Evolutionary conservation across 1,284 basidiomycete genomes (phyloP), one percentile per base, ranked within the genome.

Genomic region (Mrakiaceae sp.): DNA sequence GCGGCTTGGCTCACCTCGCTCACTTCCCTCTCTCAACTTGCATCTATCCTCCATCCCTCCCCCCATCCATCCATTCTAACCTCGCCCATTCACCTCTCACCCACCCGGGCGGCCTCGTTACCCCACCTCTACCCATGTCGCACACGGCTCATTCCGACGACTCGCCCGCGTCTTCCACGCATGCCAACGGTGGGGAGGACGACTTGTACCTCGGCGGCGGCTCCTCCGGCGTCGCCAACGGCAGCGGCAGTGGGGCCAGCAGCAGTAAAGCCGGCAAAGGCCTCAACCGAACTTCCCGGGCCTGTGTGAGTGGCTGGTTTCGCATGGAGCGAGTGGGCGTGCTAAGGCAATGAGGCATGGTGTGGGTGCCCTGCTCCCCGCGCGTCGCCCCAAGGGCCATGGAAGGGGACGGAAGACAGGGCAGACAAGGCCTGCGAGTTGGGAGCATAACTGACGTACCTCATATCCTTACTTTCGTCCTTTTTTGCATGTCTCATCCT

Each of bases 211-310:
- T 53, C 40, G 60, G 54, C 12, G 51, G 49, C 16, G 40, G 40
- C 39, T 46, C 39, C 58, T 27, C 11, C 58, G 42, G 27, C 44
- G 9, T 27, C 57, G 12, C 42, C 43, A 47, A 10, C 8, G 50
- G 59, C 52, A n/a, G 14, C 14, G 27, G 27, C 39, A 10, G 43
- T 42, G 39, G 62, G 47, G n/a, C 55, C 47, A 11, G n/a, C 62
- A 12, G 52, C 50, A 16, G 39, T 46, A 40, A 11, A 44, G 43
- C 58, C n/a, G 40, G 48, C 12, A 63, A 49, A 16, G 43, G 55
- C 10, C 60, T 66, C 44, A 66, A 66, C 39, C 49, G 64, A 9
- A 66, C 64, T 2, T 51, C 47, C 1, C 40, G 64, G 47, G 64
- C 64, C 39, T 66, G 64, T 42, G 64, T 65, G 44, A 12, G 64